A percentile compares a stretch with the other conserved stretches of the same genome.
These are phyloP conservation scores for Candida oleophila DNA, from an alignment of 805 yeast species.

Conservation along the genomic window DNA sequence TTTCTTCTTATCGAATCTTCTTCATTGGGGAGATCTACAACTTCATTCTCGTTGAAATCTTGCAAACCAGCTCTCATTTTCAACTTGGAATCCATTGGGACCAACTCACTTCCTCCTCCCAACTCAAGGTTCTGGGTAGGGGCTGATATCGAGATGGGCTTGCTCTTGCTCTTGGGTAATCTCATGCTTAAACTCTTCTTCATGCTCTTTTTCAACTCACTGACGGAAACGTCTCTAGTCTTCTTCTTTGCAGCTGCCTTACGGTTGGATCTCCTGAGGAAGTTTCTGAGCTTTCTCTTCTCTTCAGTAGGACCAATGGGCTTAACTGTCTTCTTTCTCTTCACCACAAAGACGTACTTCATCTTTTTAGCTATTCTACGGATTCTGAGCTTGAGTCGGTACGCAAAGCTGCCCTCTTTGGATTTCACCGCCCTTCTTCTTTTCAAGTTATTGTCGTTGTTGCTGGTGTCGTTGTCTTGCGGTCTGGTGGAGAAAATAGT, in stretches of 20 bases:
- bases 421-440: slow-evolving; percentile 34
- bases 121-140: slow-evolving; percentile 33
- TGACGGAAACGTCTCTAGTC: background rate
- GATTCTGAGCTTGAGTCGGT: slow-evolving; percentile 29
- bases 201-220: background rate
- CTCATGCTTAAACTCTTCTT: background rate
- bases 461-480: slow-evolving; percentile 6
- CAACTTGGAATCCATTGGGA: slow-evolving; percentile 10
- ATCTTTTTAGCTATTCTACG: slow-evolving; percentile 22
- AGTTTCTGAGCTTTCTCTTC: slow-evolving; percentile 7
- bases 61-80: slow-evolving; percentile 4
- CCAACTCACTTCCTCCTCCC: slow-evolving; percentile 23
- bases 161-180: slow-evolving; percentile 1
- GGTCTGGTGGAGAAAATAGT: slow-evolving; percentile 43
- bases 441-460: slow-evolving; percentile 10
- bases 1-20: background rate
- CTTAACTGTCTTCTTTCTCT: slow-evolving; percentile 7
- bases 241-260: background rate
- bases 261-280: background rate
- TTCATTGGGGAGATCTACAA: background rate
- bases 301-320: slow-evolving; percentile 20
- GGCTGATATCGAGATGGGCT: slow-evolving; percentile 19
- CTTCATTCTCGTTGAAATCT: background rate
- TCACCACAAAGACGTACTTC: slow-evolving; percentile 14
- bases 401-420: slow-evolving; percentile 31